Conservation (phyloP, 768 basidiomycete genomes). For the Daedaleopsis nitida region DNA sequence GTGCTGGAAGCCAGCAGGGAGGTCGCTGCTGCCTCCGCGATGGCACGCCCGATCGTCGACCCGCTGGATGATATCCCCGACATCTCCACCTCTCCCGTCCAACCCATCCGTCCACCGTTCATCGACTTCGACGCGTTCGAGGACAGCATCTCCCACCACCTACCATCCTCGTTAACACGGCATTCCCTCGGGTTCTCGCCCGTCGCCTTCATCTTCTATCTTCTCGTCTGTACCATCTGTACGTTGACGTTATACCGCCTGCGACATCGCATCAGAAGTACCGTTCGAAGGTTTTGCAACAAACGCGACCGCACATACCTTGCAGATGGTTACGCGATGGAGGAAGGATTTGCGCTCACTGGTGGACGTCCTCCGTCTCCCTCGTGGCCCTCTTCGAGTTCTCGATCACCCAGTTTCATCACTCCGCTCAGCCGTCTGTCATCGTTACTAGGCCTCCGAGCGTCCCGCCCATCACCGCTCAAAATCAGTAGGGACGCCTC, state of each 20-base stretch:
- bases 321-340: constrained; percentile 31
- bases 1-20: constrained; percentile 95
- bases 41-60: constrained; percentile 63
- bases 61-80: constrained; percentile 69
- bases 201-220: constrained; percentile 60
- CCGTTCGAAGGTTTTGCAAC: constrained; percentile 39
- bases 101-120: constrained; percentile 67
- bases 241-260: constrained; percentile 54
- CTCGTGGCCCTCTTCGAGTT: constrained; percentile 50
- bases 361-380: constrained; percentile 32
- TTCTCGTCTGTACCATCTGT: constrained; percentile 44
- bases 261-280: constrained; percentile 53
- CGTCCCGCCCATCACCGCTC: constrained; percentile 22
- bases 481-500: constrained; percentile 17
- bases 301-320: constrained; percentile 31
- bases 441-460: constrained; percentile 18
- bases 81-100: constrained; percentile 51
- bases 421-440: constrained; percentile 22
- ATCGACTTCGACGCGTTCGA: constrained; percentile 62
- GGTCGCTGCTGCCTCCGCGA: constrained; percentile 52
- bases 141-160: constrained; percentile 62
- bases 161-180: constrained; percentile 63
- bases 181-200: constrained; percentile 74
- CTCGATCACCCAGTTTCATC: constrained; percentile 37
- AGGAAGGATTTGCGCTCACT: constrained; percentile 31